Evolutionary conservation across 805 yeast genomes (phyloP).

Genomic region (Barnettozyma vustinii): DNA sequence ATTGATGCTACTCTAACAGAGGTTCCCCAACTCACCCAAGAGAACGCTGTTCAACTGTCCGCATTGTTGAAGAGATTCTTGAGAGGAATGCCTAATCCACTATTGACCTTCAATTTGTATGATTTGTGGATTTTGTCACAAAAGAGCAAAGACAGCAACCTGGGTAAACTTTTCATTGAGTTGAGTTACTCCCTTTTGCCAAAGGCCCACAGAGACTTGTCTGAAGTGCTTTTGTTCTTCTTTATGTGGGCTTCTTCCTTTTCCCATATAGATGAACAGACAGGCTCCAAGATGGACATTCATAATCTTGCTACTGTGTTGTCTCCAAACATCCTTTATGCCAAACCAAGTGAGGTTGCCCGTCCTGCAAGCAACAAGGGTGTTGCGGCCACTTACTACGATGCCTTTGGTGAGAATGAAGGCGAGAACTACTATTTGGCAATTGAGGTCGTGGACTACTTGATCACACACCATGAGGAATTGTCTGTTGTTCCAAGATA

Average conservation of each 20-base stretch:
- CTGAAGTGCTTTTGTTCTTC: slow-evolving; percentile 82
- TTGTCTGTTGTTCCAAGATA: slow-evolving; percentile 69
- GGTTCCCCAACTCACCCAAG: slow-evolving; percentile 65
- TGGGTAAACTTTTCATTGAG: slow-evolving; percentile 50
- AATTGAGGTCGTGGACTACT: slow-evolving; percentile 80
- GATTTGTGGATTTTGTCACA: slow-evolving; percentile 75
- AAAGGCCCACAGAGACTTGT: slow-evolving; percentile 69
- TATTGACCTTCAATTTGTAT: slow-evolving; percentile 70
- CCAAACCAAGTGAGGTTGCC: slow-evolving; percentile 36
- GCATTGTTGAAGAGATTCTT: slow-evolving; percentile 88
- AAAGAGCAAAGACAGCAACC: slow-evolving; percentile 38
- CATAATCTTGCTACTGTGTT: slow-evolving; percentile 94
- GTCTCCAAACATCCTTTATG: slow-evolving; percentile 82
- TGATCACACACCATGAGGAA: slow-evolving; percentile 78
- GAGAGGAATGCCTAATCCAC: slow-evolving; percentile 89
- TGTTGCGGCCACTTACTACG: slow-evolving; percentile 28
- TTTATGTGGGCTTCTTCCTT: slow-evolving; percentile 95
- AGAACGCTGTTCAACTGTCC: slow-evolving; percentile 87
- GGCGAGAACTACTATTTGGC: slow-evolving; percentile 81
- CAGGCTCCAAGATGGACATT: slow-evolving; percentile 92
- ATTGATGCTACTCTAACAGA: slow-evolving; percentile 71
- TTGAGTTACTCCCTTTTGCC: slow-evolving; percentile 76
- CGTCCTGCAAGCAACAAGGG: slow-evolving; percentile 24
- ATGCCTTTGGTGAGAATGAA: slow-evolving; percentile 36
- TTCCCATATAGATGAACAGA: slow-evolving; percentile 85